These are phyloP conservation scores for Nakazawaea wickerhamii DNA, from an alignment of 805 yeast genomes.

Conservation along the genomic window DNA sequence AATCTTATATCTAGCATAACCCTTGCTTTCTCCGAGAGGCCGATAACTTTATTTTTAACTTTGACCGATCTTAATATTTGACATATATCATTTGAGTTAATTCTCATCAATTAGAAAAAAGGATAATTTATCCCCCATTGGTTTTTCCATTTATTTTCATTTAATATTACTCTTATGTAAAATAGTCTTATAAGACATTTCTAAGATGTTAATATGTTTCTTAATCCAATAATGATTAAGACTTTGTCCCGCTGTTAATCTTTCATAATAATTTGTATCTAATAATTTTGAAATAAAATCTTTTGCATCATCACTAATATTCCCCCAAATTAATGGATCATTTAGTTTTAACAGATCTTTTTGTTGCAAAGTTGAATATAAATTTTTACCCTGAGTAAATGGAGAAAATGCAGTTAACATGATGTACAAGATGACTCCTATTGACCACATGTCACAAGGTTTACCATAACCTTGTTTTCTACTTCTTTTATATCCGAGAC, in stretches of 20 bases:
- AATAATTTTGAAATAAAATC: constrained; percentile 38
- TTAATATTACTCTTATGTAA: background rate
- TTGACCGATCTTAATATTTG: too few species aligned
- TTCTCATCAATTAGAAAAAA: too few species aligned
- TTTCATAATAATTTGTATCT: constrained; percentile 28
- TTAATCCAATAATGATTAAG: constrained; percentile 45
- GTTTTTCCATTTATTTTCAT: too few species aligned
- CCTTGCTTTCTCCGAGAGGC: too few species aligned
- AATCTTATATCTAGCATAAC: too few species aligned
- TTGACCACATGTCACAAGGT: constrained; percentile 67
- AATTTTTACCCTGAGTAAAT: constrained; percentile 39
- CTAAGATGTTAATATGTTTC: constrained; percentile 23
- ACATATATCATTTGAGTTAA: too few species aligned
- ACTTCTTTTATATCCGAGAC: constrained; percentile 30
- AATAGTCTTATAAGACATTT: background rate
- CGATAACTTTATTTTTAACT: too few species aligned
- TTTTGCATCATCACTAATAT: constrained; percentile 37
- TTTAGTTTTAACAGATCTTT: constrained; percentile 26
- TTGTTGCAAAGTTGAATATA: constrained; percentile 24
- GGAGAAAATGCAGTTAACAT: constrained; percentile 62
- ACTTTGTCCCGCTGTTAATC: constrained; percentile 35
- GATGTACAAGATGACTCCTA: constrained; percentile 57
- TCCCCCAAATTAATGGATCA: constrained; percentile 39
- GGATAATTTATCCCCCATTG: too few species aligned
- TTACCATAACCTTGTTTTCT: constrained; percentile 41